Conservation (phyloP, 169 alveolate genomes). For the Amoebophrya sp. region DNA sequence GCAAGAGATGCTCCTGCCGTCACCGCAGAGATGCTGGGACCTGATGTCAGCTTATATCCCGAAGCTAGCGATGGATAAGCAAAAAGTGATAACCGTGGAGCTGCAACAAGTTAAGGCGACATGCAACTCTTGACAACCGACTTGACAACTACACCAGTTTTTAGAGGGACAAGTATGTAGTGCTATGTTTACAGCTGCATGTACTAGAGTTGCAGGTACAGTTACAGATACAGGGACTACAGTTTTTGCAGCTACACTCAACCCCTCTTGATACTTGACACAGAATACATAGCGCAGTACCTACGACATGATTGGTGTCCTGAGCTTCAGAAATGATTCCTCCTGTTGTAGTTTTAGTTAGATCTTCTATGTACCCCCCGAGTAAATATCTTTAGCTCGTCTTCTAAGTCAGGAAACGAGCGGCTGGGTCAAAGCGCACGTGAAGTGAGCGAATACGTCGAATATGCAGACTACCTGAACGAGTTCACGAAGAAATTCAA, state of each 20-base stretch:
- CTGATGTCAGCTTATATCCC: slow-evolving; percentile 45
- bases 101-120: slow-evolving; percentile 36
- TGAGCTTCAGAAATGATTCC: background rate
- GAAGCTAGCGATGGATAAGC: slow-evolving; percentile 41
- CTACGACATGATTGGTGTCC: background rate
- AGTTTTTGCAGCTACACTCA: too few species aligned
- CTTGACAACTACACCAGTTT: too few species aligned
- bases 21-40: slow-evolving; percentile 36
- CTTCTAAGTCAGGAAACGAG: slow-evolving; percentile 37
- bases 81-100: slow-evolving; percentile 32
- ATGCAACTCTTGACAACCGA: too few species aligned
- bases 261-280: too few species aligned
- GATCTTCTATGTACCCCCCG: background rate
- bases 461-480: background rate
- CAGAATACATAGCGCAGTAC: too few species aligned
- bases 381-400: background rate
- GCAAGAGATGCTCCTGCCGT: slow-evolving; percentile 35
- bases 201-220: too few species aligned
- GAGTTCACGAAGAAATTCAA: background rate
- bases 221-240: too few species aligned
- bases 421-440: slow-evolving; percentile 40
- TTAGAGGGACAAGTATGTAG: too few species aligned
- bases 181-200: too few species aligned
- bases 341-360: background rate
- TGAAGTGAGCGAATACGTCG: slow-evolving; percentile 46